Evolutionary conservation across 371 early-diverging fungal species (phyloP).

Genomic region (Mucor mucedo): DNA sequence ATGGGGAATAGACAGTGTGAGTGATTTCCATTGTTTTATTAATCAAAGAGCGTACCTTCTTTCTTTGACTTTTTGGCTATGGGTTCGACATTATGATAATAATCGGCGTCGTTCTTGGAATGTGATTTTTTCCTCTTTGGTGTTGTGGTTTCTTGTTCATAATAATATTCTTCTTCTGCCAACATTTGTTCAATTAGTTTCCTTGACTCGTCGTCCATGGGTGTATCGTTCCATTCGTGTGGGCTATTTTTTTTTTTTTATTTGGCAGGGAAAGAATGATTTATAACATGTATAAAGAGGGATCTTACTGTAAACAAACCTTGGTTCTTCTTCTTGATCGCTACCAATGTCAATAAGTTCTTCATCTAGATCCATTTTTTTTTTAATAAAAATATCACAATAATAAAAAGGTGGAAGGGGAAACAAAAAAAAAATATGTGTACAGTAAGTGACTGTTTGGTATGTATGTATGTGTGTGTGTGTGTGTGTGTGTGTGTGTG

Average conservation of each 20-base stretch:
- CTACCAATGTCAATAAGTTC: slow-evolving; percentile 41
- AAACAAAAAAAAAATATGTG: neutral
- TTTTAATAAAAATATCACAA: neutral
- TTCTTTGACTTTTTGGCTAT: slow-evolving; percentile 14
- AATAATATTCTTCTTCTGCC: slow-evolving; percentile 71
- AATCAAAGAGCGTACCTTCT: slow-evolving; percentile 19
- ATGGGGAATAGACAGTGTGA: neutral
- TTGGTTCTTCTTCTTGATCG: slow-evolving; percentile 19
- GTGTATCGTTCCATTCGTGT: slow-evolving; percentile 2
- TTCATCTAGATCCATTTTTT: slow-evolving; percentile 26
- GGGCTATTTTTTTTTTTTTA: neutral
- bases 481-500: no score
- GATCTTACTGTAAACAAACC: neutral
- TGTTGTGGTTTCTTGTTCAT: slow-evolving; percentile 38
- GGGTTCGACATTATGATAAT: neutral
- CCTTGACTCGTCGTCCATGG: slow-evolving; percentile 65
- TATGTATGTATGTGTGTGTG: no score
- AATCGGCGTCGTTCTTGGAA: slow-evolving; percentile 2
- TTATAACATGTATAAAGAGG: neutral
- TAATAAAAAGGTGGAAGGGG: neutral
- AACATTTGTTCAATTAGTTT: slow-evolving; percentile 73
- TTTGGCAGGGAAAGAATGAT: no score
- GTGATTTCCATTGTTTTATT: neutral
- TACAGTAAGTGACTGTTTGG: neutral
- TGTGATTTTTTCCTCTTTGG: slow-evolving; percentile 7